Evolutionary conservation across 345 rosid genomes (phyloP).

Genomic region (Lepidium africanum): DNA sequence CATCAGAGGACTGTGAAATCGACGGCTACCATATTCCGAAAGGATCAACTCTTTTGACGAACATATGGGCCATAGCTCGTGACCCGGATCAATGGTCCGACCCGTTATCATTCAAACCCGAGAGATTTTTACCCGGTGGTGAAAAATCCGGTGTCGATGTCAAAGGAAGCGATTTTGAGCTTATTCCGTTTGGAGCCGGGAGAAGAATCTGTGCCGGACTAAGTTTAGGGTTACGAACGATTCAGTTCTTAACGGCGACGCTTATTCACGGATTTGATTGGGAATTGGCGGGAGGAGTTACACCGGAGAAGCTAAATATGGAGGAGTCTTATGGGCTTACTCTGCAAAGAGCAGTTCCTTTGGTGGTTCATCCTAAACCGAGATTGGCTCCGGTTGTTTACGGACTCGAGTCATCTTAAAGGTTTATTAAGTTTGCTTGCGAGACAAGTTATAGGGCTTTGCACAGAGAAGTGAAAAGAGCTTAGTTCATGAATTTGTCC

Average conservation of each 20-base stretch:
- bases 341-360: constrained; percentile 53
- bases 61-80: constrained; percentile 86
- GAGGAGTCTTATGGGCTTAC: constrained; percentile 74
- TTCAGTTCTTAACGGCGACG: constrained; percentile 54
- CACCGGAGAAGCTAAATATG: constrained; percentile 58
- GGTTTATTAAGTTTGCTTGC: not conserved
- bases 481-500: not conserved
- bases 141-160: constrained; percentile 55
- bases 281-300: constrained; percentile 47
- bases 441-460: not conserved
- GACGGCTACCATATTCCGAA: constrained; percentile 66
- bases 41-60: constrained; percentile 52
- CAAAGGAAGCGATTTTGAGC: constrained; percentile 61
- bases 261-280: constrained; percentile 66
- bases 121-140: constrained; percentile 69
- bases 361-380: constrained; percentile 54
- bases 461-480: not conserved
- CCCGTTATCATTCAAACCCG: constrained; percentile 54
- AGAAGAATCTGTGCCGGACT: constrained; percentile 79
- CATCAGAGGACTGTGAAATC: constrained; percentile 65
- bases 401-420: constrained; percentile 2
- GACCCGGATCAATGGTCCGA: constrained; percentile 67
- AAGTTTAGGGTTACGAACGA: constrained; percentile 68
- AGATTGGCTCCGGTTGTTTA: constrained; percentile 38
- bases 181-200: constrained; percentile 84